Base-by-base conservation (phyloP, 352 stramenopile species). In the Aphanomyces euteiches region DNA sequence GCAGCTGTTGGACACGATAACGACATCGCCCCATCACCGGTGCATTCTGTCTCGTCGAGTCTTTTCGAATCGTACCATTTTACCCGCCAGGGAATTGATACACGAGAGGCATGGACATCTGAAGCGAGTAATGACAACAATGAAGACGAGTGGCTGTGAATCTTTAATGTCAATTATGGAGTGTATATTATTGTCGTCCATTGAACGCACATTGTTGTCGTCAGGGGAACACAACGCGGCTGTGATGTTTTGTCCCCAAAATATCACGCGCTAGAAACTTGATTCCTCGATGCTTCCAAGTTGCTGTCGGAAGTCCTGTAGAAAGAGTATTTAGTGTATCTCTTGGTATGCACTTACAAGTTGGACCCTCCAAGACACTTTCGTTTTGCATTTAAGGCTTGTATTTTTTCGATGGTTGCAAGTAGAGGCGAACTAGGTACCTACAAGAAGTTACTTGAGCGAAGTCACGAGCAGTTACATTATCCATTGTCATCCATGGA, bases 401-500 rank as follows among this genome's bases (percentile, higher is more conserved):
- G 45, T 53, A n/a, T 15, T 15, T n/a, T 53, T 53, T 53, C 13
- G 45, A n/a, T 19, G 45, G n/a, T 19, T 15, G n/a, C 45, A 53
- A 15, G 13, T 53, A 19, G 50, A 19, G 15, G 21, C 50, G 15
- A 19, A 36, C 21, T 1, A 12, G 50, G 43, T 58, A 36, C 50
- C 54, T 61, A 41, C 36, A 37, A 12, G 43, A 5, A 41, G 37
- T n/a, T 40, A 41, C 12, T 40, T n/a, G n/a, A 19, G 5, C 13
- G 43, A 40, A 41, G 43, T 19, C 36, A 39, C 54, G 3, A 41
- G 39, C 5, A 41, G 43, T 61, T 40, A 37, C 54, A 39, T 61
- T 12, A 37, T 39, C 2, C 19, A 37, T 61, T 45, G 39, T n/a
- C 5, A 41, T 61, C 84, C 4, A 81, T 84, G 2, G 83, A 78